Conservation (phyloP, 441 rosid genomes). For the Bocquillonia castaneifolia region DNA sequence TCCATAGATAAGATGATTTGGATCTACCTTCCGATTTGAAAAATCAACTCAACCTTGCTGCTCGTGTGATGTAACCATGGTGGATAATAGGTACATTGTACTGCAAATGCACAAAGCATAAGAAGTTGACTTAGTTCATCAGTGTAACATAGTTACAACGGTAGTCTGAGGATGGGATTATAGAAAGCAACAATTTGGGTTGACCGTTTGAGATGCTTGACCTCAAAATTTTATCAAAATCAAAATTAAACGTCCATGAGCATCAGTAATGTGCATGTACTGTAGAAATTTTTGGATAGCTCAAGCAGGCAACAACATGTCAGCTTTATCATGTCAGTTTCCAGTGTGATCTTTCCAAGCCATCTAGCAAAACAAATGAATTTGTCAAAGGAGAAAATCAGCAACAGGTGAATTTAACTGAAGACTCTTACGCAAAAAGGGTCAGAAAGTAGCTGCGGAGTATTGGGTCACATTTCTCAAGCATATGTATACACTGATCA, state of each 20-base stretch:
- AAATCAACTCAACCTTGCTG: too few species aligned
- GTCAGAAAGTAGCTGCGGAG: conserved; percentile 71
- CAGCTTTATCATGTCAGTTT: conserved; percentile 53
- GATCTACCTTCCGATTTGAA: too few species aligned
- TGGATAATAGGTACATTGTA: too few species aligned
- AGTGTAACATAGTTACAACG: too few species aligned
- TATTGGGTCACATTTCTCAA: conserved; percentile 82
- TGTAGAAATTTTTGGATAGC: not conserved
- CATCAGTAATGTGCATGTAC: not conserved
- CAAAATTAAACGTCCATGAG: not conserved
- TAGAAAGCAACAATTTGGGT: conserved; percentile 87
- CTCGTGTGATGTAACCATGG: too few species aligned
- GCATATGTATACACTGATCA: conserved; percentile 81
- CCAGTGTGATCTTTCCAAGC: conserved; percentile 97
- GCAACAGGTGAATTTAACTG: conserved; percentile 9
- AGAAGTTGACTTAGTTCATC: too few species aligned
- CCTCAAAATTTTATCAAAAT: conserved; percentile 44
- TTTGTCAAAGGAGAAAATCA: not conserved
- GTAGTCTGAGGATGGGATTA: conserved; percentile 62
- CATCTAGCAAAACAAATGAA: conserved; percentile 47
- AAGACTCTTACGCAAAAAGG: conserved; percentile 69
- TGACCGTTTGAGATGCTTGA: conserved; percentile 81
- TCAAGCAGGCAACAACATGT: not conserved
- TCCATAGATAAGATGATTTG: too few species aligned
- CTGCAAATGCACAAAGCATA: too few species aligned